These are phyloP conservation scores for Gonapodya prolifera DNA, from an alignment of 192 early-diverging fungal genomes.

Conservation along the genomic window DNA sequence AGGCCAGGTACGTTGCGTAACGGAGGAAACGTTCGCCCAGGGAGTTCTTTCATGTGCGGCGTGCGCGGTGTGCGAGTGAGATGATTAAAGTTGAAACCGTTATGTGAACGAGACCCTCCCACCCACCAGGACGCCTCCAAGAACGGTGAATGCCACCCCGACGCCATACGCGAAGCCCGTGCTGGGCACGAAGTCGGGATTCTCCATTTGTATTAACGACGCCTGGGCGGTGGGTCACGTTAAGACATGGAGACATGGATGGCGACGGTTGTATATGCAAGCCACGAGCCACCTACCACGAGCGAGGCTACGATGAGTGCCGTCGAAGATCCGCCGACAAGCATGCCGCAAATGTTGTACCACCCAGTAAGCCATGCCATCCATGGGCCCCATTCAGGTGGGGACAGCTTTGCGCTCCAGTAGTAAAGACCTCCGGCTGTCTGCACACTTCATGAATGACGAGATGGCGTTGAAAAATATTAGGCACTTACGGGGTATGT, in stretches of 20 bases:
- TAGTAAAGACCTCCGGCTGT: constrained; percentile 7
- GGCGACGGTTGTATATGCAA: too few species aligned
- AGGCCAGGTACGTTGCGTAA: background rate
- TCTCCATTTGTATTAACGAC: background rate
- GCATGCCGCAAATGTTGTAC: background rate
- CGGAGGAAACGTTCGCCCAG: background rate
- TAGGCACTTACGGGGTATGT: constrained; percentile 23
- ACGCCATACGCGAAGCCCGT: background rate
- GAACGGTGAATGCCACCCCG: background rate
- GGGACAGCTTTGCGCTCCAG: background rate
- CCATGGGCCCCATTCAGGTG: background rate
- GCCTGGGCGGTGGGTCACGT: too few species aligned
- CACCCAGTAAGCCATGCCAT: background rate
- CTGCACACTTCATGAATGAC: constrained; percentile 14
- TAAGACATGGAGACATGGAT: too few species aligned
- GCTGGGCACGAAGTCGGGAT: background rate
- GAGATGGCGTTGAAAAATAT: constrained; percentile 3
- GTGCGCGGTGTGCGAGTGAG: too few species aligned
- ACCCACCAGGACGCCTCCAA: background rate
- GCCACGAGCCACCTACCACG: background rate
- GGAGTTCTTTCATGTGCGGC: background rate
- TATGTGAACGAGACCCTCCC: background rate
- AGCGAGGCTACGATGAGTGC: background rate
- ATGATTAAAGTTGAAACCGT: background rate
- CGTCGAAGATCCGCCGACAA: background rate